phyloP scores from a whole-genome alignment of 73 alveolate species.

The Paraurostyla sp. region DNA sequence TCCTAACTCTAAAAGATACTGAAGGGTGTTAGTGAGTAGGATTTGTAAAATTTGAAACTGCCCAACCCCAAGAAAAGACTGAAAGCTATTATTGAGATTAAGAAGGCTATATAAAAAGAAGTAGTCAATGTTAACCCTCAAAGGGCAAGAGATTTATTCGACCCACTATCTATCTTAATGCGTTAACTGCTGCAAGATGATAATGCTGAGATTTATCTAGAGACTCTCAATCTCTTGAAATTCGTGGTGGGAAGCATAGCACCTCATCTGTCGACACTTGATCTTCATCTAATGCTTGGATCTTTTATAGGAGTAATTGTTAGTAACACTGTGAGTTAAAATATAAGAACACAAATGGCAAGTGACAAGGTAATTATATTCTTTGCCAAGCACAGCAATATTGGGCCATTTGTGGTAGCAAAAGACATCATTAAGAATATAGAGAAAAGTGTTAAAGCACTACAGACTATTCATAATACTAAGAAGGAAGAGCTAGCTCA shows the following conservation, averaged over 20 bases:
- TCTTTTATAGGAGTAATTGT: slow-evolving; percentile 72
- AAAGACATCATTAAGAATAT: slow-evolving; percentile 72
- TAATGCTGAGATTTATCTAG: slow-evolving; percentile 66
- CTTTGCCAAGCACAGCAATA: slow-evolving; percentile 76
- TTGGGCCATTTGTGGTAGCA: slow-evolving; percentile 78
- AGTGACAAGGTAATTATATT: slow-evolving; percentile 72
- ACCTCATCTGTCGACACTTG: slow-evolving; percentile 70
- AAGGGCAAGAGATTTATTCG: slow-evolving; percentile 52
- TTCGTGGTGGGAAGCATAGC: slow-evolving; percentile 61
- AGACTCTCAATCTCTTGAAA: slow-evolving; percentile 57
- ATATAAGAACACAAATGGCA: slow-evolving; percentile 68
- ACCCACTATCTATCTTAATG: slow-evolving; percentile 69
- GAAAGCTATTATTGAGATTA: slow-evolving; percentile 69
- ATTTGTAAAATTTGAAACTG: slow-evolving; percentile 39
- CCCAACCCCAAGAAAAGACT: slow-evolving; percentile 69
- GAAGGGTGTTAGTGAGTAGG: slow-evolving; percentile 38
- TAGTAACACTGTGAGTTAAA: slow-evolving; percentile 58
- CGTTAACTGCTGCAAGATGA: slow-evolving; percentile 65
- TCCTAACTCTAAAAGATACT: background rate
- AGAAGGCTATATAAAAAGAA: slow-evolving; percentile 44
- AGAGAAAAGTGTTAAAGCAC: slow-evolving; percentile 56
- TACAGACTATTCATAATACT: slow-evolving; percentile 13
- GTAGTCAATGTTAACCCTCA: background rate
- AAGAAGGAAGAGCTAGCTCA: slow-evolving; percentile 32
- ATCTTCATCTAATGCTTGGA: slow-evolving; percentile 70